Percentiles rank a stretch among this genome's conserved stretches.
These are phyloP conservation scores for Cyclotella sp. DNA, from an alignment of 108 stramenopile species.

Conservation along the genomic window DNA sequence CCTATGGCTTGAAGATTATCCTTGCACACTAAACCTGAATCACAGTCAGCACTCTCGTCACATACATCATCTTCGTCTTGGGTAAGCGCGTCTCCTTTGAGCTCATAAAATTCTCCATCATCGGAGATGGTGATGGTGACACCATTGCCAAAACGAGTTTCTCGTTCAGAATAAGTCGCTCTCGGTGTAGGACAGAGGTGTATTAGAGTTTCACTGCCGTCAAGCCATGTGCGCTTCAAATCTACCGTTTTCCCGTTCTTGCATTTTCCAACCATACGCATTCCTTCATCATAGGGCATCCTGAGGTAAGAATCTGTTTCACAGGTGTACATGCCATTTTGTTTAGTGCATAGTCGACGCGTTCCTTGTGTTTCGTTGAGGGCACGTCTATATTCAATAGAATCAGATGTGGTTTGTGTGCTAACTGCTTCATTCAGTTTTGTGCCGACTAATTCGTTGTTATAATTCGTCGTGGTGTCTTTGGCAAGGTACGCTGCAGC, in stretches of 20 bases:
- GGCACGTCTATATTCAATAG: slow-evolving; percentile 8
- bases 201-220: slow-evolving; percentile 6
- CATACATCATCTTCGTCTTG: slow-evolving; percentile 25
- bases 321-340: slow-evolving; percentile 15
- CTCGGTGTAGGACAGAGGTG: slow-evolving; percentile 7
- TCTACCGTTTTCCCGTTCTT: slow-evolving; percentile 15
- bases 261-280: slow-evolving; percentile 18
- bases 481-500: slow-evolving; percentile 64
- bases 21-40: neutral
- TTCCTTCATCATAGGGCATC: neutral
- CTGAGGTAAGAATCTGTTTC: slow-evolving; percentile 17
- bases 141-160: slow-evolving; percentile 9
- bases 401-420: slow-evolving; percentile 28
- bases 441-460: slow-evolving; percentile 22
- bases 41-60: slow-evolving; percentile 26
- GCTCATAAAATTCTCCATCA: slow-evolving; percentile 2
- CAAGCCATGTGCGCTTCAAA: slow-evolving; percentile 12
- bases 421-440: slow-evolving; percentile 19
- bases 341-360: neutral
- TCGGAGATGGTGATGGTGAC: slow-evolving; percentile 9
- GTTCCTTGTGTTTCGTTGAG: neutral
- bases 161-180: neutral
- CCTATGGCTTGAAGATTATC: slow-evolving; percentile 6
- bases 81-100: slow-evolving; percentile 15
- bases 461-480: slow-evolving; percentile 45